These are phyloP conservation scores for Orbilia quercus DNA, from an alignment of 2,329 filamentous ascomycete species.

Conservation along the genomic window DNA sequence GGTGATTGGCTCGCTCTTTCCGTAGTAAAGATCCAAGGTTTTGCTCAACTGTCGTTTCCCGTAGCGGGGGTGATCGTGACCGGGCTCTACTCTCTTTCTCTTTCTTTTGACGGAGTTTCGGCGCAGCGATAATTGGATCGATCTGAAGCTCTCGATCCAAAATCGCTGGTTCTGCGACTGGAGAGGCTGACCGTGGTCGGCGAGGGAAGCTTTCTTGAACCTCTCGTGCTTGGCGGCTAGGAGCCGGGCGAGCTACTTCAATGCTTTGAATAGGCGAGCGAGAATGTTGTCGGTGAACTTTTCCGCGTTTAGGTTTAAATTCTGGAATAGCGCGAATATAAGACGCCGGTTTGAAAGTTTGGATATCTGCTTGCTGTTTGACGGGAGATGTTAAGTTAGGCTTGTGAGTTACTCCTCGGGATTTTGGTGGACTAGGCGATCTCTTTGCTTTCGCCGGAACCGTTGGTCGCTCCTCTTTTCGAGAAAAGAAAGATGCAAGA, in stretches of 20 bases:
- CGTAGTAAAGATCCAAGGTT: not conserved
- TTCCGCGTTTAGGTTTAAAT: not conserved
- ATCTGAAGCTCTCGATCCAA: not conserved
- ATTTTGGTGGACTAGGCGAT: constrained; percentile 2
- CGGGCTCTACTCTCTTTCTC: not conserved
- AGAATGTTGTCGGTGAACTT: not conserved
- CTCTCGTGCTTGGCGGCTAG: no score
- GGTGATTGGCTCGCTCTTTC: not conserved
- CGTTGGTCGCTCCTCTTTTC: constrained; percentile 10
- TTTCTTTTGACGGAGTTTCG: not conserved
- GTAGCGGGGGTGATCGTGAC: constrained; percentile 17
- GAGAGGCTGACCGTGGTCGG: constrained; percentile 33
- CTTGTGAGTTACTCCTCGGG: not conserved
- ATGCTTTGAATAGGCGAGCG: not conserved
- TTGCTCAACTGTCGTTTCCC: not conserved
- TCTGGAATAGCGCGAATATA: not conserved
- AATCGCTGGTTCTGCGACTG: not conserved
- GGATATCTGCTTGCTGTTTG: not conserved
- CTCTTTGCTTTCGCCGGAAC: not conserved
- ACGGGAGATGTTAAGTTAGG: not conserved
- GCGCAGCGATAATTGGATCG: not conserved
- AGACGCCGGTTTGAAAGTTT: not conserved
- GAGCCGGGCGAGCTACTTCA: no score
- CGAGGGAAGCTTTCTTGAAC: not conserved
- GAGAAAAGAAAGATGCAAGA: constrained; percentile 30